A percentile compares a stretch with the other conserved stretches of the same genome.
Evolutionary conservation across 495 filamentous ascomycete species (phyloP).

Genomic region (Clavariopsis aquatica): DNA sequence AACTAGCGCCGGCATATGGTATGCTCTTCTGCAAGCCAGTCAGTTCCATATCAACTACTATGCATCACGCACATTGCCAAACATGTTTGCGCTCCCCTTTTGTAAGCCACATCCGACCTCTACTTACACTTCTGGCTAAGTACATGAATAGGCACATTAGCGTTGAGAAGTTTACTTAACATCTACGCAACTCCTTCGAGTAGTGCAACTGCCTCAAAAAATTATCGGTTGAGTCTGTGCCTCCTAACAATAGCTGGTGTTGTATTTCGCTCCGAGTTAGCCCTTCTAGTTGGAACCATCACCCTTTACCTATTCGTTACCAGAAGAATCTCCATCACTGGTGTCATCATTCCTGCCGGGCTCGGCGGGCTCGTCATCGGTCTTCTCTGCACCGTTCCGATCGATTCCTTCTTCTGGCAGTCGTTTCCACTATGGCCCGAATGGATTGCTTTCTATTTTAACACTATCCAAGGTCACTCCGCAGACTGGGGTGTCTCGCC

Average conservation of each 20-base stretch:
- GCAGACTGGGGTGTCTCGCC: slow-evolving; percentile 85
- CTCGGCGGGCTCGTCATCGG: slow-evolving; percentile 62
- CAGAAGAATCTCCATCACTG: slow-evolving; percentile 55
- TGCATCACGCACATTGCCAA: slow-evolving; percentile 86
- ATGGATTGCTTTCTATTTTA: slow-evolving; percentile 85
- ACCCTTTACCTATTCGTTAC: slow-evolving; percentile 59
- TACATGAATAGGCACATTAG: slow-evolving; percentile 58
- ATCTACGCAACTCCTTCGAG: slow-evolving; percentile 42
- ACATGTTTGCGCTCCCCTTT: slow-evolving; percentile 92
- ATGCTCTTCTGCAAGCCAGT: slow-evolving; percentile 73
- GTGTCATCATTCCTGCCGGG: slow-evolving; percentile 67
- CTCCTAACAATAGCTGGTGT: slow-evolving; percentile 80
- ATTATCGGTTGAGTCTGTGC: slow-evolving; percentile 59
- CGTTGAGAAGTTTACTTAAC: slow-evolving; percentile 71
- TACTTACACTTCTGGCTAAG: not conserved
- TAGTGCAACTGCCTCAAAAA: slow-evolving; percentile 33
- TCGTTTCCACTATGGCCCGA: slow-evolving; percentile 81
- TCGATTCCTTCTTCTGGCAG: slow-evolving; percentile 95
- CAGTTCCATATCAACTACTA: slow-evolving; percentile 97
- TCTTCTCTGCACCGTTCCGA: slow-evolving; percentile 63
- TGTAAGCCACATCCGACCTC: slow-evolving; percentile 51
- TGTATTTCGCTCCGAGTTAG: slow-evolving; percentile 87
- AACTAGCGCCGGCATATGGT: slow-evolving; percentile 72
- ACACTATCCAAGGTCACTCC: slow-evolving; percentile 74
- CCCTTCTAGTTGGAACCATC: slow-evolving; percentile 69